phyloP scores from a whole-genome alignment of 2,329 filamentous ascomycete genomes.

The Thermothelomyces thermophilus region DNA sequence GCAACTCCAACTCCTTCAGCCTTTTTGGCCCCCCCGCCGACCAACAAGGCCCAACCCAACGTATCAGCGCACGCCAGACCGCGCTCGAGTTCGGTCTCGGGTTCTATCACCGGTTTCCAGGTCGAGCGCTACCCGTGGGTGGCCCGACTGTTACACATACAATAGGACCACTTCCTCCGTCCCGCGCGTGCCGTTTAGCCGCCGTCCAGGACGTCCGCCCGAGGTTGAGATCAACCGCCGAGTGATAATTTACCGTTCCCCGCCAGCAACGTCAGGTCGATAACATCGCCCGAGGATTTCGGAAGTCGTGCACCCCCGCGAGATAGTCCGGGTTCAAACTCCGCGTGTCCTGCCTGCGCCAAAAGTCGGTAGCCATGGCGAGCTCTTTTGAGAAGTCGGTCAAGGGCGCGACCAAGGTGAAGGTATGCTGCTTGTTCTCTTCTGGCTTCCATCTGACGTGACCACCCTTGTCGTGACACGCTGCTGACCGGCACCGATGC shows the following conservation, averaged over 20 bases:
- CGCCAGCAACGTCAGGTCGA: neutral
- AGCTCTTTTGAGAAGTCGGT: slow-evolving; percentile 98
- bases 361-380: slow-evolving; percentile 48
- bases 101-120: neutral
- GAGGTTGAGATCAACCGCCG: neutral
- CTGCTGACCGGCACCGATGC: slow-evolving; percentile 12
- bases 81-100: slow-evolving; percentile 13
- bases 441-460: neutral
- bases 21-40: slow-evolving; percentile 6
- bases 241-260: neutral
- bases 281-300: too few species aligned
- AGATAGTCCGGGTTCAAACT: too few species aligned
- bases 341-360: neutral
- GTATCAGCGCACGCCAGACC: slow-evolving; percentile 7
- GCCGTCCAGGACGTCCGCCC: neutral
- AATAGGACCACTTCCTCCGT: neutral
- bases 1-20: slow-evolving; percentile 7
- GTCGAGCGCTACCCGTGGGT: slow-evolving; percentile 11
- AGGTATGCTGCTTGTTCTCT: slow-evolving; percentile 48
- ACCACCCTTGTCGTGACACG: neutral
- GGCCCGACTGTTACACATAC: slow-evolving; percentile 17
- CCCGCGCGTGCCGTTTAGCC: neutral
- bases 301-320: too few species aligned
- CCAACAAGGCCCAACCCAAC: slow-evolving; percentile 5
- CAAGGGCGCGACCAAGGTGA: slow-evolving; percentile 97